Evolutionary conservation across 2,329 filamentous ascomycete species (phyloP).

Genomic region (Beauveria scarabaeidicola): DNA sequence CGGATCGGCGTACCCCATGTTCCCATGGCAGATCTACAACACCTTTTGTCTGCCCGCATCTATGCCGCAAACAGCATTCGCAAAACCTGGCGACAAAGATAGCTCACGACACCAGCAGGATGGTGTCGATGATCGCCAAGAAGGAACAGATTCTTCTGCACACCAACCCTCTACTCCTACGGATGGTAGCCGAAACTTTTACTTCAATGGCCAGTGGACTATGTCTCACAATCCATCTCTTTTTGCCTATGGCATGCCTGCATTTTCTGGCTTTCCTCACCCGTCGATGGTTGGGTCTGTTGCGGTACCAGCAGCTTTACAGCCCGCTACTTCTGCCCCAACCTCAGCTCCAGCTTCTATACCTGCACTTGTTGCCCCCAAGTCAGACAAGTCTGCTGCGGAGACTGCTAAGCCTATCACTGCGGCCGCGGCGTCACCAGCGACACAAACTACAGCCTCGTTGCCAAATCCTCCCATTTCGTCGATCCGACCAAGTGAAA

Average conservation of each 20-base stretch:
- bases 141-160: conserved; percentile 24
- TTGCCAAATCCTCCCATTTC: conserved; percentile 37
- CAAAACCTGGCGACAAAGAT: conserved; percentile 15
- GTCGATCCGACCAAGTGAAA: conserved; percentile 53
- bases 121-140: conserved; percentile 21
- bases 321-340: conserved; percentile 3
- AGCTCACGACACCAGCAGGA: conserved; percentile 22
- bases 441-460: conserved; percentile 12
- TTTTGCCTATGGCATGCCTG: conserved; percentile 21
- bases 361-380: background rate
- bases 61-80: conserved; percentile 17
- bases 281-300: background rate
- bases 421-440: background rate
- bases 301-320: conserved; percentile 7
- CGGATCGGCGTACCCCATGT: conserved; percentile 24
- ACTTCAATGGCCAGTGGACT: conserved; percentile 36
- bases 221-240: conserved; percentile 22
- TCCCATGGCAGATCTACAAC: conserved; percentile 34
- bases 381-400: conserved; percentile 3
- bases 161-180: conserved; percentile 36
- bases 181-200: conserved; percentile 37
- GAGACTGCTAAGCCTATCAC: background rate
- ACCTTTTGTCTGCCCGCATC: conserved; percentile 20
- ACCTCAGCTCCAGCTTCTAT: background rate
- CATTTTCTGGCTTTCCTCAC: conserved; percentile 20